Evolutionary conservation across 73 alveolate genomes (phyloP).

Genomic region (Paramecium pentaurelia): DNA sequence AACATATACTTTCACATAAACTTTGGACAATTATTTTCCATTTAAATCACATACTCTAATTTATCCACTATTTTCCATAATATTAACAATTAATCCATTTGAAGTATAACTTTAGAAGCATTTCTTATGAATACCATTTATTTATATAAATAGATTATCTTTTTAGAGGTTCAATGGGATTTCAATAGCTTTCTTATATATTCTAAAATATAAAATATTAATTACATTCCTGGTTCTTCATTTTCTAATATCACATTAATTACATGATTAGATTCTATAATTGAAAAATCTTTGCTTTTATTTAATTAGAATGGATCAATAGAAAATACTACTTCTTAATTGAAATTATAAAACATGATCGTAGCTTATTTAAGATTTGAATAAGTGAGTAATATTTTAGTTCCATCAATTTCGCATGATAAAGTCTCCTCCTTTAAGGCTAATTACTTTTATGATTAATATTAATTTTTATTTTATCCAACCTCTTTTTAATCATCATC

Average conservation of each 20-base stretch:
- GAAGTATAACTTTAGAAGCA: not conserved
- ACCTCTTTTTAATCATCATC: constrained; percentile 51
- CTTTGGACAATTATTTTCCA: constrained; percentile 70
- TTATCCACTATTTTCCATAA: constrained; percentile 68
- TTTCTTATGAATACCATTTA: constrained; percentile 50
- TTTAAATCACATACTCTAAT: constrained; percentile 69
- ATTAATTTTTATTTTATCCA: constrained; percentile 44
- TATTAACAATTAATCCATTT: not conserved
- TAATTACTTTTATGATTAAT: not conserved
- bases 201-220: not conserved
- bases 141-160: constrained; percentile 75
- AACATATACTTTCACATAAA: constrained; percentile 79
- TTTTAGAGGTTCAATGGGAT: constrained; percentile 72
- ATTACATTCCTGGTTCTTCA: not conserved
- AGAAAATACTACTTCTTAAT: constrained; percentile 66
- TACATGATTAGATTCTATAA: not conserved
- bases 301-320: constrained; percentile 67
- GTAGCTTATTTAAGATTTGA: constrained; percentile 43
- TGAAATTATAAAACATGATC: not conserved
- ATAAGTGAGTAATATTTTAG: not conserved
- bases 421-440: constrained; percentile 57
- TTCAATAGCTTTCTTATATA: not conserved
- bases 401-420: constrained; percentile 65
- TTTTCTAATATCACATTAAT: not conserved
- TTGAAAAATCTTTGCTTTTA: constrained; percentile 53